A percentile compares a stretch with the other conserved stretches of the same genome.
Evolutionary conservation across 1,284 basidiomycete genomes (phyloP).

Genomic region (Apiotrichum gracile): DNA sequence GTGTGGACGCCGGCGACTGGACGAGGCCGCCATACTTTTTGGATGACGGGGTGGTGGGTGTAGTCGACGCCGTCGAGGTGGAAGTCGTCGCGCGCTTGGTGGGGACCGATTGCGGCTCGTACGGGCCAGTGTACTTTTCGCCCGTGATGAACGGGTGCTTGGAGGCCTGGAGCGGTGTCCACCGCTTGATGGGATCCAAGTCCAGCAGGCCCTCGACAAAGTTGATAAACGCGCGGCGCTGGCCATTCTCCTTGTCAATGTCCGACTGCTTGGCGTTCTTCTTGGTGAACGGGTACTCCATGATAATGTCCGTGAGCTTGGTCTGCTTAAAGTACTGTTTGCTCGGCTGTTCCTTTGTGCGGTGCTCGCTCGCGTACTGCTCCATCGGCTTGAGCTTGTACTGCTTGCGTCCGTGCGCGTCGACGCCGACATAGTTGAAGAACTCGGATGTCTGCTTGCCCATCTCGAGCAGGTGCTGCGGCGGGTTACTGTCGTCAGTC

Average conservation of each 20-base stretch:
- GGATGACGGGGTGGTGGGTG: slow-evolving; percentile 16
- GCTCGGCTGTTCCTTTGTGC: slow-evolving; percentile 89
- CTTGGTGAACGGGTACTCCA: slow-evolving; percentile 81
- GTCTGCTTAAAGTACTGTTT: slow-evolving; percentile 98
- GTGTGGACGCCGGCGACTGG: slow-evolving; percentile 58
- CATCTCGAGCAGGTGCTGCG: slow-evolving; percentile 86
- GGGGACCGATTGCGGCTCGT: slow-evolving; percentile 48
- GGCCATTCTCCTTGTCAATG: slow-evolving; percentile 91
- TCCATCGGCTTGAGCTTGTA: slow-evolving; percentile 87
- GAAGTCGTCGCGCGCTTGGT: slow-evolving; percentile 10
- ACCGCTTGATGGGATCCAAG: slow-evolving; percentile 88
- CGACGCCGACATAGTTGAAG: slow-evolving; percentile 69
- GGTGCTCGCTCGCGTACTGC: slow-evolving; percentile 92
- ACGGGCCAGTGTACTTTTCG: slow-evolving; percentile 85
- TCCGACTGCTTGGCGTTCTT: slow-evolving; percentile 75
- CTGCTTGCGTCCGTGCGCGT: slow-evolving; percentile 79
- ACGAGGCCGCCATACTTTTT: slow-evolving; percentile 93
- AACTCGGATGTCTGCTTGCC: slow-evolving; percentile 95
- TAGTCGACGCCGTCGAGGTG: slow-evolving; percentile 3
- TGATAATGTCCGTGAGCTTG: slow-evolving; percentile 90
- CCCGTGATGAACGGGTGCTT: slow-evolving; percentile 97
- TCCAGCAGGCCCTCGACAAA: slow-evolving; percentile 93
- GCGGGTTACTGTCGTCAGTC: slow-evolving; percentile 61
- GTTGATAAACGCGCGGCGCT: slow-evolving; percentile 90
- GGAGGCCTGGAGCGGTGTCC: slow-evolving; percentile 95